Evolutionary conservation across 202 grass and related monocot species (phyloP).

Genomic region (Eragrostis tef): DNA sequence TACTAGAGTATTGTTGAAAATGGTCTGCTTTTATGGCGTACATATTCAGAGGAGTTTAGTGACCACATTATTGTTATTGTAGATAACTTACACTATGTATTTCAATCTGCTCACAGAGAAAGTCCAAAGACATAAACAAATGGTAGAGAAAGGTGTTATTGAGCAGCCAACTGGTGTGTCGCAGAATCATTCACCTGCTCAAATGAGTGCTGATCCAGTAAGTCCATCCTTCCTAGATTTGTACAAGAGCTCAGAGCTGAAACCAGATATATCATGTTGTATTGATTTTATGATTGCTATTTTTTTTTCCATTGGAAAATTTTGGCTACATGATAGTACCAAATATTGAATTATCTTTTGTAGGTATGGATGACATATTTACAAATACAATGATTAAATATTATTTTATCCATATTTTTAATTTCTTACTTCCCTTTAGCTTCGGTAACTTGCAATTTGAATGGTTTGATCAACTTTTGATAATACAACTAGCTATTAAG

Average conservation of each 20-base stretch:
- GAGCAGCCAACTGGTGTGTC: constrained; percentile 37
- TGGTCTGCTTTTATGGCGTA: constrained; percentile 13
- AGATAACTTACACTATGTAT: neutral
- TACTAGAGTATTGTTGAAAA: no score
- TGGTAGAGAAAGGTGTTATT: constrained; percentile 40
- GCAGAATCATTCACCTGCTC: constrained; percentile 12
- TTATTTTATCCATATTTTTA: constrained; percentile 9
- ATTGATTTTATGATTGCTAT: constrained; percentile 18
- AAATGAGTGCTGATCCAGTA: constrained; percentile 33
- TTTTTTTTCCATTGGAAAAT: no score
- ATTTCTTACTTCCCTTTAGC: neutral
- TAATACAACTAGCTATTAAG: constrained; percentile 13
- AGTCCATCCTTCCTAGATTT: constrained; percentile 35
- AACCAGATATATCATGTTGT: neutral
- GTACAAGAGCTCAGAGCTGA: constrained; percentile 8
- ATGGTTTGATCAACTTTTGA: neutral
- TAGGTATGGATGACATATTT: neutral
- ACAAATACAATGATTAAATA: neutral
- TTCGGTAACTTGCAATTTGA: constrained; percentile 25
- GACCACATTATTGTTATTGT: neutral
- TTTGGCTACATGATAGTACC: neutral
- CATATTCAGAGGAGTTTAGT: constrained; percentile 7
- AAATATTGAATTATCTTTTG: constrained; percentile 18
- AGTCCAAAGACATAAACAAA: constrained; percentile 32
- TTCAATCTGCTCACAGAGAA: constrained; percentile 26